Evolutionary conservation across 1,284 basidiomycete species (phyloP).

Genomic region (Fistulinella staudtii): DNA sequence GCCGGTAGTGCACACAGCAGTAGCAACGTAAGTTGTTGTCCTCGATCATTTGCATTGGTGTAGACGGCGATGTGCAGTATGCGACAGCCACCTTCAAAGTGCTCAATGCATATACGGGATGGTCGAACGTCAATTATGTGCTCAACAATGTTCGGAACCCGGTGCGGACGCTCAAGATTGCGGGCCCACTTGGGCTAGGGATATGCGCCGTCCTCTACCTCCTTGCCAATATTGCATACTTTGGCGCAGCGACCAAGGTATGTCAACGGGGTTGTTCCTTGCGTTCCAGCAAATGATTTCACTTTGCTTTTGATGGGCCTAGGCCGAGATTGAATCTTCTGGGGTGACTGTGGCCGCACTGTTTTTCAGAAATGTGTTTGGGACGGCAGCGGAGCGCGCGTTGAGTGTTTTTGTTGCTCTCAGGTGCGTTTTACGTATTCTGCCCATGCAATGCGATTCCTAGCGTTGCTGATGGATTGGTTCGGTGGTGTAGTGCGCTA

Average conservation of each 20-base stretch:
- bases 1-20: constrained; percentile 45
- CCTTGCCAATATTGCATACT: constrained; percentile 52
- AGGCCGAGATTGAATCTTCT: constrained; percentile 42
- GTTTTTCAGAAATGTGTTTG: constrained; percentile 56
- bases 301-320: constrained; percentile 2
- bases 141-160: constrained; percentile 53
- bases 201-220: constrained; percentile 47
- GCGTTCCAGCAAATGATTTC: background rate
- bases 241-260: constrained; percentile 35
- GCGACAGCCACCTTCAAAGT: constrained; percentile 60
- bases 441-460: too few species aligned
- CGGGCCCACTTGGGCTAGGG: constrained; percentile 49
- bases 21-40: constrained; percentile 33
- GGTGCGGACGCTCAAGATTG: constrained; percentile 51
- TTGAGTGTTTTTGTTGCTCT: constrained; percentile 51
- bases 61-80: constrained; percentile 34
- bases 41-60: background rate
- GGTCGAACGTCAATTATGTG: constrained; percentile 52
- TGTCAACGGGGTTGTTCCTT: background rate
- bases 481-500: constrained; percentile 17
- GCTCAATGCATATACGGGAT: constrained; percentile 52
- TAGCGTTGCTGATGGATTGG: background rate
- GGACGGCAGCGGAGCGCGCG: constrained; percentile 42
- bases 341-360: constrained; percentile 49
- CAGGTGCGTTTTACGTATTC: constrained; percentile 30